Evolutionary conservation across 176 grass and related monocot genomes (phyloP).

Genomic region (Otatea glauca): DNA sequence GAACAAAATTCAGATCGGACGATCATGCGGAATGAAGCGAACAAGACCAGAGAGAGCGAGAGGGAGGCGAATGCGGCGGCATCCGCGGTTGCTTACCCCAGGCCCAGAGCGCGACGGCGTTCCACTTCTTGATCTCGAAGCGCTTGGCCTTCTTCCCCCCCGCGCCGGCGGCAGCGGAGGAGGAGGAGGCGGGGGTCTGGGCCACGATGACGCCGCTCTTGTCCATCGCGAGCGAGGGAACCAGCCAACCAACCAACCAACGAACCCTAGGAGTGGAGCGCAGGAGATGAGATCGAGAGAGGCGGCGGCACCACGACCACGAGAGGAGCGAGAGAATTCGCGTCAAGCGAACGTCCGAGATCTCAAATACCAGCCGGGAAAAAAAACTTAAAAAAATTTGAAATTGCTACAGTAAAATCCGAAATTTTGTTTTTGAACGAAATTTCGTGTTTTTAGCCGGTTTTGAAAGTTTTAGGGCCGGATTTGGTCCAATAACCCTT

Average conservation of each 20-base stretch:
- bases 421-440: no score
- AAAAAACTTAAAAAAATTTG: no score
- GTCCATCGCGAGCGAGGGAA: constrained; percentile 41
- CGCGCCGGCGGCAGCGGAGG: constrained; percentile 22
- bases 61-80: not conserved
- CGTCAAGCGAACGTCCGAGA: no score
- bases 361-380: no score
- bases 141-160: constrained; percentile 70
- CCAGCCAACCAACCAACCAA: not conserved
- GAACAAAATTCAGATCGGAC: constrained; percentile 27
- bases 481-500: no score
- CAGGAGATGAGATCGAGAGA: not conserved
- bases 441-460: no score
- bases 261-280: constrained; percentile 18
- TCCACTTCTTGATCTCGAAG: constrained; percentile 99
- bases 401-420: no score
- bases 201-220: constrained; percentile 55
- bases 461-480: no score
- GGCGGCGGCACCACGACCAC: no score
- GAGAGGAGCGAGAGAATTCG: no score
- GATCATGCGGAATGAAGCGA: not conserved
- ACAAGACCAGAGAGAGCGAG: not conserved
- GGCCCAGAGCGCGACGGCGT: constrained; percentile 97
- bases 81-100: constrained; percentile 63
- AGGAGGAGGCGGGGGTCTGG: constrained; percentile 33